A percentile compares a stretch with the other conserved stretches of the same genome.
phyloP scores from a whole-genome alignment of 148 eudicot genomes.

The Dianthus caryophyllus region DNA sequence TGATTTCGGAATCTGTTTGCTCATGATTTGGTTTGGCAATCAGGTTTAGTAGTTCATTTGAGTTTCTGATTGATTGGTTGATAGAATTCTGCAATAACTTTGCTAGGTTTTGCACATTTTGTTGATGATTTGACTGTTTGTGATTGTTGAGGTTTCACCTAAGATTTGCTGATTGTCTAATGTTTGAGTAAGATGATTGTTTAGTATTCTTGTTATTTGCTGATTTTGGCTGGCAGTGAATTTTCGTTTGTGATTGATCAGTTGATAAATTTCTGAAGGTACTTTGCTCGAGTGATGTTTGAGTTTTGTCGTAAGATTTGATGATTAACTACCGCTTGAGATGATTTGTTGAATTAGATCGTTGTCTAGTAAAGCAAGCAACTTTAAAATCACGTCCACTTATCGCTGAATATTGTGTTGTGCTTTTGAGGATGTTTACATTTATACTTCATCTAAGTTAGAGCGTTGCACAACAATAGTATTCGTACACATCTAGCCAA shows the following conservation, averaged over 20 bases:
- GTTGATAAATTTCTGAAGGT: not conserved
- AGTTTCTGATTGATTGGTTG: not conserved
- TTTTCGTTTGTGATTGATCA: conserved; percentile 1
- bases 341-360: not conserved
- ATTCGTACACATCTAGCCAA: not conserved
- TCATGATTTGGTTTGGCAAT: too few species aligned
- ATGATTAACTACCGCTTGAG: not conserved
- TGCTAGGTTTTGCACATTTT: too few species aligned
- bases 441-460: not conserved
- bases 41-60: not conserved
- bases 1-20: too few species aligned
- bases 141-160: too few species aligned
- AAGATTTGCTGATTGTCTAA: too few species aligned
- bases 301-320: not conserved
- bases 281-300: not conserved
- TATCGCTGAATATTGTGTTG: too few species aligned
- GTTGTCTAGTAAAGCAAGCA: not conserved
- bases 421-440: not conserved
- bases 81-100: not conserved
- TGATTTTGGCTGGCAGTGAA: not conserved
- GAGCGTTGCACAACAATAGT: not conserved
- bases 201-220: not conserved
- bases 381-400: too few species aligned
- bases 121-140: too few species aligned
- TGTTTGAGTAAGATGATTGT: too few species aligned